A percentile compares a stretch with the other conserved stretches of the same genome.
Conservation (phyloP, 148 eudicot species). For the Rhododendron henanense region DNA sequence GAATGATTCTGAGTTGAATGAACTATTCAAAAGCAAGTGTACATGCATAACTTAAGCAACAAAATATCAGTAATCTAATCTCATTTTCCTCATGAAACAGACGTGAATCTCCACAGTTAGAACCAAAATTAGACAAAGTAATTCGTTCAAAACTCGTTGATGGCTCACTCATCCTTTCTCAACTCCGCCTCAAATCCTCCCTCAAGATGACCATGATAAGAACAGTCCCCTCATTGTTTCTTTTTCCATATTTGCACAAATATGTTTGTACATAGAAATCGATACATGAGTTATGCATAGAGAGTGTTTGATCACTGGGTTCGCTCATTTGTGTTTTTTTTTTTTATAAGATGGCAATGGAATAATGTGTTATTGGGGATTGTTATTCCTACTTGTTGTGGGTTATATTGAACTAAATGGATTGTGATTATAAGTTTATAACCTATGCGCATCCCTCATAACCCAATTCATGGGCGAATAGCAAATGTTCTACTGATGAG, state of each 20-base stretch:
- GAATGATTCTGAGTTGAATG: too few species aligned
- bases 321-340: background rate
- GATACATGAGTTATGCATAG: background rate
- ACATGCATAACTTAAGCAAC: background rate
- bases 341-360: background rate
- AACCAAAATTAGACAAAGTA: background rate
- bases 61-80: background rate
- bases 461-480: too few species aligned
- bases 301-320: background rate
- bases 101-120: background rate
- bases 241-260: background rate
- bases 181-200: constrained; percentile 71
- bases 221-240: background rate
- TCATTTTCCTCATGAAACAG: background rate
- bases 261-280: background rate
- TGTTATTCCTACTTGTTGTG: too few species aligned
- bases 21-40: background rate
- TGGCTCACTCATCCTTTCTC: constrained; percentile 64
- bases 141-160: constrained; percentile 59
- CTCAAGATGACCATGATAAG: constrained; percentile 77
- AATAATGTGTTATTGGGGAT: background rate
- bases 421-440: too few species aligned
- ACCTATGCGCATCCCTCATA: too few species aligned
- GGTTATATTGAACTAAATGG: too few species aligned
- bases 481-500: too few species aligned